phyloP scores from a whole-genome alignment of 1,284 basidiomycete genomes.

The Erythrobasidium hasegawianum region DNA sequence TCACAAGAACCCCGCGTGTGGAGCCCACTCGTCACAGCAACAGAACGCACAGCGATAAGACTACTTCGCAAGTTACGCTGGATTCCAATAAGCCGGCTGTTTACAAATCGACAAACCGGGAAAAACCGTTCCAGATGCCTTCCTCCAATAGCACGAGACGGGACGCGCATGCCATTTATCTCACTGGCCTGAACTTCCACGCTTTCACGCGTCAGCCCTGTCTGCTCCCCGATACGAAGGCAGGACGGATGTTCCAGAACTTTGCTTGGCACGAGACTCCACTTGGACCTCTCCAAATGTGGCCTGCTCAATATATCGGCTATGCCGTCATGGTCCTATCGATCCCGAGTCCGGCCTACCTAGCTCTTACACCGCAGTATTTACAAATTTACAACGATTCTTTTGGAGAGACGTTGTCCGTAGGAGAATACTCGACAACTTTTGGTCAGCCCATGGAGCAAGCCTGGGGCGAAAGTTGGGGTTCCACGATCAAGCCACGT shows the following conservation, averaged over 20 bases:
- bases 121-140: no score
- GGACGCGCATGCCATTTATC: no score
- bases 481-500: no score
- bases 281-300: slow-evolving; percentile 6
- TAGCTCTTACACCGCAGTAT: slow-evolving; percentile 13
- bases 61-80: no score
- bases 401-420: slow-evolving; percentile 6
- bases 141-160: no score
- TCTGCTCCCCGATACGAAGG: slow-evolving; percentile 10
- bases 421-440: neutral
- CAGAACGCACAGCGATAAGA: no score
- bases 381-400: slow-evolving; percentile 24
- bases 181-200: no score
- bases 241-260: slow-evolving; percentile 10
- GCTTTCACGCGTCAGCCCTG: no score
- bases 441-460: slow-evolving; percentile 13
- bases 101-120: no score
- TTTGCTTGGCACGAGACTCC: slow-evolving; percentile 14
- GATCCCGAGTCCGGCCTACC: slow-evolving; percentile 2
- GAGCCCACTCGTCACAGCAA: no score
- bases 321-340: slow-evolving; percentile 12
- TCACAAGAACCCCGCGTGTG: no score
- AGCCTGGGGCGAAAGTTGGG: slow-evolving; percentile 17
- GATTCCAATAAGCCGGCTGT: no score
- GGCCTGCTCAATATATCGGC: slow-evolving; percentile 9